phyloP scores from a whole-genome alignment of 1,139 yeast genomes.

The Taiozyma sp. region DNA sequence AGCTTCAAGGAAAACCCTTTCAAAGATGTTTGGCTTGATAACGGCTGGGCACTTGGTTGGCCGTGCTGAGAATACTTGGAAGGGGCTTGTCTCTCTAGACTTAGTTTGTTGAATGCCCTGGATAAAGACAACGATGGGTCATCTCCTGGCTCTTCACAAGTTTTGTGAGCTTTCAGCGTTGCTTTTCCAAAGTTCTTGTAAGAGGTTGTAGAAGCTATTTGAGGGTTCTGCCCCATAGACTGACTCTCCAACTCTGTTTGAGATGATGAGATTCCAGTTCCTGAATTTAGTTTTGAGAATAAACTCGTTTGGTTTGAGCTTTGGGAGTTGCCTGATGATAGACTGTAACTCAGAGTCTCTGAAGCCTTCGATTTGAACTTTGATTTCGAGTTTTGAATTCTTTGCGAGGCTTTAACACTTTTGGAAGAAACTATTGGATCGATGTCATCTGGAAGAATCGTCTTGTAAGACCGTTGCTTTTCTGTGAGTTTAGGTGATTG shows the following conservation, averaged over 20 bases:
- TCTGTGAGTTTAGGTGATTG: not conserved
- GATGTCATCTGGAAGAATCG: not conserved
- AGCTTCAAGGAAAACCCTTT: conserved; percentile 4
- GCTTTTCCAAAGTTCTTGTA: not conserved
- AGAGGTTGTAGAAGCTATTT: not conserved
- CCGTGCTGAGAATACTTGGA: not conserved
- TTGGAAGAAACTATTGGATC: not conserved
- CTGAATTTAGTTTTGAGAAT: not conserved
- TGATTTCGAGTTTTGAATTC: not conserved
- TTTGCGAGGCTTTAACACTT: not conserved
- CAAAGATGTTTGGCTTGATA: not conserved
- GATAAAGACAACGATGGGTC: conserved; percentile 3
- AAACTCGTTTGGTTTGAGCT: not conserved
- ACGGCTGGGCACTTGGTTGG: not conserved
- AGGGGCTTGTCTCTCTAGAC: not conserved
- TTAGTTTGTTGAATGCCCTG: conserved; percentile 7
- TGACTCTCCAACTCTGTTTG: not conserved
- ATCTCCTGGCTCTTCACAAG: not conserved
- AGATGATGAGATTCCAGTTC: not conserved
- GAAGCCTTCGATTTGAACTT: not conserved
- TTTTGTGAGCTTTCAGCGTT: not conserved
- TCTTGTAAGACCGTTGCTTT: not conserved
- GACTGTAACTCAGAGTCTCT: not conserved
- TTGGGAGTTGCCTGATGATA: not conserved
- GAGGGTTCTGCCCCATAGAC: too few relatives aligned